Conservation (phyloP, 768 basidiomycete species). For the Mycena kentingensis region DNA sequence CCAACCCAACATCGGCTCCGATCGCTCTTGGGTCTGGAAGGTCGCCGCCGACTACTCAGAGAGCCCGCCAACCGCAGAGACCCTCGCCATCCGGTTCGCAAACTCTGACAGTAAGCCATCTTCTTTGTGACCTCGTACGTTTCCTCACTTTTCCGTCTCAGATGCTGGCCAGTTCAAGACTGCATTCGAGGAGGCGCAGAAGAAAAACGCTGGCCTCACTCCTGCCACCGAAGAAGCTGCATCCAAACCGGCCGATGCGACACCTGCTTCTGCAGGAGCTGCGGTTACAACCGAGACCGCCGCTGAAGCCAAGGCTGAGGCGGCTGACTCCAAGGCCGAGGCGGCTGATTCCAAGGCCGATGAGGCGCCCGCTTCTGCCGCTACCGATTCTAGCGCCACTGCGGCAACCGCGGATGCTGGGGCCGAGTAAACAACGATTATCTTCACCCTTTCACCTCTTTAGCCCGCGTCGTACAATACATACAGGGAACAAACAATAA, state of each 20-base stretch:
- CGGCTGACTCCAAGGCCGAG: constrained; percentile 34
- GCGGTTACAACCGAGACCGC: constrained; percentile 15
- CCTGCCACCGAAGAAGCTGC: constrained; percentile 27
- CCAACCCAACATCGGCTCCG: constrained; percentile 97
- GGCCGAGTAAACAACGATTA: constrained; percentile 9
- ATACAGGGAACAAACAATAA: constrained; percentile 15
- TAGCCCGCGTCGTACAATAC: constrained; percentile 13
- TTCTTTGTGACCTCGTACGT: not conserved
- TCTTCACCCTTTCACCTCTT: not conserved
- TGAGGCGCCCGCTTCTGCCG: constrained; percentile 18
- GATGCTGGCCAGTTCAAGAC: constrained; percentile 88
- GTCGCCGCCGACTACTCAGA: constrained; percentile 95
- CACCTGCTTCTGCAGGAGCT: constrained; percentile 17
- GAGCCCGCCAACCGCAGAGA: constrained; percentile 86
- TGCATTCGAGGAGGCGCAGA: constrained; percentile 85
- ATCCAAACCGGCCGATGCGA: constrained; percentile 13
- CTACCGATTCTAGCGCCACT: constrained; percentile 25
- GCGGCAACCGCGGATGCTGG: constrained; percentile 12
- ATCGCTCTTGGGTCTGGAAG: constrained; percentile 99
- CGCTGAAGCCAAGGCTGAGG: constrained; percentile 19
- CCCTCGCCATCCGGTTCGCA: constrained; percentile 96
- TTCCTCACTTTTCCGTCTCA: constrained; percentile 30
- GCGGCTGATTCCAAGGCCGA: constrained; percentile 30
- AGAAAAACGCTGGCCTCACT: constrained; percentile 55
- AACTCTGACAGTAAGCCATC: constrained; percentile 86